Percentiles rank a stretch among this genome's conserved stretches.
Evolutionary conservation across 495 filamentous ascomycete genomes (phyloP).

Genomic region (Aspergillus indologenus): DNA sequence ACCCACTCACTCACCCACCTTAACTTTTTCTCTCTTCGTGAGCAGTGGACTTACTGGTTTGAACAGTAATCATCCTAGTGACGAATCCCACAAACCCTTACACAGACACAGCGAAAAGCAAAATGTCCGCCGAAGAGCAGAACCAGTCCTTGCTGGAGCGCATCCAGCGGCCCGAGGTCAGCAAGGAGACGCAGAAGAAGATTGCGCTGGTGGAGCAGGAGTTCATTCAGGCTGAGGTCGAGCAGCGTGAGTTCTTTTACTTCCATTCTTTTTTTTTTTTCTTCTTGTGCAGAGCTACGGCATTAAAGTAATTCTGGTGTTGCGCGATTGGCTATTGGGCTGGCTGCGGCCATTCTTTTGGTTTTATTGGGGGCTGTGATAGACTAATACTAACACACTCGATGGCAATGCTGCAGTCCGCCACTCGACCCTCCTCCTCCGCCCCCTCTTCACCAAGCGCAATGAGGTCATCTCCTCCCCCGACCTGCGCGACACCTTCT

Average conservation of each 20-base stretch:
- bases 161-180: conserved; percentile 32
- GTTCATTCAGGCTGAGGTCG: conserved; percentile 37
- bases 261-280: conserved; percentile 2
- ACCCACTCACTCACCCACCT: no score
- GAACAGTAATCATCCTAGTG: no score
- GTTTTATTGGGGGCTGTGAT: no score
- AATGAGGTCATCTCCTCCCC: conserved; percentile 64
- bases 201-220: conserved; percentile 38
- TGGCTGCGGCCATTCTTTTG: neutral
- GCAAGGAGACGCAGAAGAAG: conserved; percentile 30
- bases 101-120: no score
- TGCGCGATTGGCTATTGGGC: neutral
- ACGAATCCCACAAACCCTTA: neutral
- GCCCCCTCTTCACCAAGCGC: conserved; percentile 70
- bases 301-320: no score
- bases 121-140: neutral
- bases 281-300: no score
- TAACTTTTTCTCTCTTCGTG: no score
- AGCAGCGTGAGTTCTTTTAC: conserved; percentile 36
- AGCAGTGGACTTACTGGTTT: no score
- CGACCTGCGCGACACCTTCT: conserved; percentile 64
- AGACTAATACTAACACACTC: no score
- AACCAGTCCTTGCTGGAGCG: conserved; percentile 30
- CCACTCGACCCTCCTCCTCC: conserved; percentile 31
- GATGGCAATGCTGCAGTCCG: conserved; percentile 27